phyloP scores from a whole-genome alignment of 2,329 filamentous ascomycete species.

The Didymella pomorum region DNA sequence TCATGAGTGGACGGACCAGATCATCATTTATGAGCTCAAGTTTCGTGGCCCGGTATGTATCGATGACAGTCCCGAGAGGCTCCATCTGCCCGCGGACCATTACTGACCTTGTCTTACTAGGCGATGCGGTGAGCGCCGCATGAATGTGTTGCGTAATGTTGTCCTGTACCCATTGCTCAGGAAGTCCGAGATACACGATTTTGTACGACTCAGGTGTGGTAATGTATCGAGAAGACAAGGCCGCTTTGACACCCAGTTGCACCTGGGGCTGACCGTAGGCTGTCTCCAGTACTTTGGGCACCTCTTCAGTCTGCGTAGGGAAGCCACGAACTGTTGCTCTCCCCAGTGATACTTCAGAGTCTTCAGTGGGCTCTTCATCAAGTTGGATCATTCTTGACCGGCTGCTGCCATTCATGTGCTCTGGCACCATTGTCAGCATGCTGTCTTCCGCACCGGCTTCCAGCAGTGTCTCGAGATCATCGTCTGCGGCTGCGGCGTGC shows the following conservation, averaged over 20 bases:
- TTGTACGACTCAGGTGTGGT: conserved; percentile 41
- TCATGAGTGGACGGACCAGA: not conserved
- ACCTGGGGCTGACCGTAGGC: conserved; percentile 39
- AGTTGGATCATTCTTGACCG: conserved; percentile 33
- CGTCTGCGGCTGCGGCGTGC: conserved; percentile 25
- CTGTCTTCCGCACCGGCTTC: conserved; percentile 37
- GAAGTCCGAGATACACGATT: conserved; percentile 45
- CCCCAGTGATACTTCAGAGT: conserved; percentile 25
- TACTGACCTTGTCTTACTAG: conserved; percentile 44
- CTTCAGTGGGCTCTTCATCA: conserved; percentile 32
- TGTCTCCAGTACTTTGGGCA: conserved; percentile 36
- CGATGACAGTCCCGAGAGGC: conserved; percentile 40
- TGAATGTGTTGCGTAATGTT: conserved; percentile 42
- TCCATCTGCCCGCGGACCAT: conserved; percentile 48
- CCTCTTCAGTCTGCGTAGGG: conserved; percentile 29
- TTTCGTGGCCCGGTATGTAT: conserved; percentile 39
- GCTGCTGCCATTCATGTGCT: conserved; percentile 35
- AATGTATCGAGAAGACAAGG: conserved; percentile 36
- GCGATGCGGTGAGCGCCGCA: conserved; percentile 43
- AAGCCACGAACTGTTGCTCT: conserved; percentile 36
- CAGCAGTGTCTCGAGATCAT: conserved; percentile 29
- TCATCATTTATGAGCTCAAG: conserved; percentile 23
- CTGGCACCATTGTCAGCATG: conserved; percentile 40
- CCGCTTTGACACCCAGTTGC: conserved; percentile 40
- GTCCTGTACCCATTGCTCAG: conserved; percentile 42